Base-by-base conservation (phyloP, 768 basidiomycete genomes). In the Psilocybe tampanensis region DNA sequence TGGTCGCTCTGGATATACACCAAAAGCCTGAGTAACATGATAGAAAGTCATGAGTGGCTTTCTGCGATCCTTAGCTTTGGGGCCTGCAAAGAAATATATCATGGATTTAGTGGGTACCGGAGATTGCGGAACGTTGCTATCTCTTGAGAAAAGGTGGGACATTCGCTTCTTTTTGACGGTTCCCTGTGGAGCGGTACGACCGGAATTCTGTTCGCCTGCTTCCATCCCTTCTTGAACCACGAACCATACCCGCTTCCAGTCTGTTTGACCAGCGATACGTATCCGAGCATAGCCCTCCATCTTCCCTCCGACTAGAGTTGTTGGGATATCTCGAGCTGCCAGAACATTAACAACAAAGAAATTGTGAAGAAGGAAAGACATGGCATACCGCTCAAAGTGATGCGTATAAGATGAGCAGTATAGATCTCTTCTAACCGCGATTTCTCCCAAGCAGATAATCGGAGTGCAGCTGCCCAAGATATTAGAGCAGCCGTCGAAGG, bases 391-490 rank as follows among this genome's bases (percentile, higher is more conserved):
- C 69, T 71, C 15, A 90, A 70, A n/a, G 82, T 90, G 66, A 89
- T 92, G 51, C 93, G 82, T 60, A 98, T 82, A 43, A 98, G 74
- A 75, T 98, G 93, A 5, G 94, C 95, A 0, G 97, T 98, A 70
- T 98, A 98, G 58, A 99, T 94, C 75, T 99, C 96, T 72, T 97
- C 94, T 15, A 98, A 80, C 42, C 94, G 86, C 1, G 92, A 89
- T 67, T 95, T 94, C 74, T 99, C 97, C 94, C 95, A 99, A 50
- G 90, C 83, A 9, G 90, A 86, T 4, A 99, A 80, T 17, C 97
- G 88, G 34, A 98, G 79, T 4, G 94, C 94, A 21, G 93, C 88
- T 7, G 92, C 87, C 96, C 96, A 98, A n/a, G 89, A 86, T 29
- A 90, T 79, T 52, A 95, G 79, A 15, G 86, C 82, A 43, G 77